These are phyloP conservation scores for Ascochyta fabae DNA, from an alignment of 2,329 filamentous ascomycete species.

Conservation along the genomic window DNA sequence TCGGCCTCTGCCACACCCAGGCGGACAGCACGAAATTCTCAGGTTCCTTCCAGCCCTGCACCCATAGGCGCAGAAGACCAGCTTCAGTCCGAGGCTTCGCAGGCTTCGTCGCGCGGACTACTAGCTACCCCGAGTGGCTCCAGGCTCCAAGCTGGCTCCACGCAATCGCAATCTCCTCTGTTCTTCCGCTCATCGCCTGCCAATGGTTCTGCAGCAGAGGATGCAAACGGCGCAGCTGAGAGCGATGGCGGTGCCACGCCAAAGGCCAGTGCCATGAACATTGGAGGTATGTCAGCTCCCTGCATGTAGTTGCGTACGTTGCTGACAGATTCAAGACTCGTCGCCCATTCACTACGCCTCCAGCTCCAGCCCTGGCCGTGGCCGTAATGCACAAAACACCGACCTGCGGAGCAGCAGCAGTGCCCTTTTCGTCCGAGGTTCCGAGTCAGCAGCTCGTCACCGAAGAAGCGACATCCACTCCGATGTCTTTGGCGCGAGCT, in stretches of 20 bases:
- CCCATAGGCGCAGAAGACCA: slow-evolving; percentile 52
- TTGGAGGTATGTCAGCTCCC: slow-evolving; percentile 63
- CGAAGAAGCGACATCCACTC: slow-evolving; percentile 88
- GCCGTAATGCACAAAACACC: slow-evolving; percentile 64
- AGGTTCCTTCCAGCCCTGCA: slow-evolving; percentile 61
- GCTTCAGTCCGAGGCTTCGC: slow-evolving; percentile 51
- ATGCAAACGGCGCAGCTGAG: slow-evolving; percentile 51
- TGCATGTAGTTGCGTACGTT: slow-evolving; percentile 5
- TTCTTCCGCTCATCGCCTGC: slow-evolving; percentile 72
- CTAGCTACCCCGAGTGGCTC: slow-evolving; percentile 56
- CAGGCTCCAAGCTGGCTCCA: slow-evolving; percentile 51
- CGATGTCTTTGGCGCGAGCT: slow-evolving; percentile 61
- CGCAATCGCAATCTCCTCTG: slow-evolving; percentile 81
- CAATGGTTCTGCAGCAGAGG: slow-evolving; percentile 51
- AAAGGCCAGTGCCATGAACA: slow-evolving; percentile 65
- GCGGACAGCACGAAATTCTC: slow-evolving; percentile 60
- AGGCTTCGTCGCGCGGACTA: slow-evolving; percentile 47
- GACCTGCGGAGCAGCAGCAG: slow-evolving; percentile 84
- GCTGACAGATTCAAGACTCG: slow-evolving; percentile 67
- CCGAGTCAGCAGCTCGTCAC: slow-evolving; percentile 63
- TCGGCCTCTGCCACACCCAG: slow-evolving; percentile 63
- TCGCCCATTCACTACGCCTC: slow-evolving; percentile 91
- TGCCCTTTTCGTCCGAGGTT: slow-evolving; percentile 78
- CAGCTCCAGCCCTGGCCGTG: slow-evolving; percentile 83
- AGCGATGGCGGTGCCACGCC: slow-evolving; percentile 73